These are phyloP conservation scores for Astrocystis sublimbata DNA, from an alignment of 495 filamentous ascomycete species.

Conservation along the genomic window DNA sequence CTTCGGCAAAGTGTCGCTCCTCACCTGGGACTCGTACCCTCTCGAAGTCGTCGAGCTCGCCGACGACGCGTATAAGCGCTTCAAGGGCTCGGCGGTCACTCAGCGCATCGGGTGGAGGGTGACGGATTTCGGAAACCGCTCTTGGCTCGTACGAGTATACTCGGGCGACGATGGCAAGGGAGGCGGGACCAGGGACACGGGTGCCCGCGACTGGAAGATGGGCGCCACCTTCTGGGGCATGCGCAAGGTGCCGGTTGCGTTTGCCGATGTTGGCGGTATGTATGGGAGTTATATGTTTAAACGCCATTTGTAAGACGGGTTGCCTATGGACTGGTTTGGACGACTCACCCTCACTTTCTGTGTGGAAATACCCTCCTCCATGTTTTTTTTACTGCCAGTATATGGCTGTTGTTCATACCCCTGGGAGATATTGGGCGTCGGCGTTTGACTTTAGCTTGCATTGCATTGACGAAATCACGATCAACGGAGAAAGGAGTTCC, in stretches of 20 bases:
- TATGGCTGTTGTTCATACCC: no score
- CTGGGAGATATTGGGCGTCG: no score
- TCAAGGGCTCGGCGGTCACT: conserved; percentile 52
- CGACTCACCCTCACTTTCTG: no score
- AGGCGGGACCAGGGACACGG: conserved; percentile 43
- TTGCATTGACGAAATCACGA: no score
- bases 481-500: no score
- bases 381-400: no score
- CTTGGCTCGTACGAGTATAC: conserved; percentile 68
- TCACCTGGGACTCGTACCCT: conserved; percentile 63
- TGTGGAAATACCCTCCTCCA: no score
- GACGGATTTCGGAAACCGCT: conserved; percentile 64
- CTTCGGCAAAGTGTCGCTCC: conserved; percentile 60
- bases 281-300: conserved; percentile 86
- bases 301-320: conserved; percentile 49
- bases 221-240: conserved; percentile 87
- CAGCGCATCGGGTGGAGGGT: conserved; percentile 64
- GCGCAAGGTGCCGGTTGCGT: conserved; percentile 78
- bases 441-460: no score
- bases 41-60: conserved; percentile 79
- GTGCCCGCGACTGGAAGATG: conserved; percentile 78
- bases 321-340: no score
- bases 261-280: conserved; percentile 78
- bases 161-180: no score
- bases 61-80: conserved; percentile 66